A percentile compares a stretch with the other conserved stretches of the same genome.
Conservation (phyloP, 805 yeast species). For the Monosporozyma siamensis region DNA sequence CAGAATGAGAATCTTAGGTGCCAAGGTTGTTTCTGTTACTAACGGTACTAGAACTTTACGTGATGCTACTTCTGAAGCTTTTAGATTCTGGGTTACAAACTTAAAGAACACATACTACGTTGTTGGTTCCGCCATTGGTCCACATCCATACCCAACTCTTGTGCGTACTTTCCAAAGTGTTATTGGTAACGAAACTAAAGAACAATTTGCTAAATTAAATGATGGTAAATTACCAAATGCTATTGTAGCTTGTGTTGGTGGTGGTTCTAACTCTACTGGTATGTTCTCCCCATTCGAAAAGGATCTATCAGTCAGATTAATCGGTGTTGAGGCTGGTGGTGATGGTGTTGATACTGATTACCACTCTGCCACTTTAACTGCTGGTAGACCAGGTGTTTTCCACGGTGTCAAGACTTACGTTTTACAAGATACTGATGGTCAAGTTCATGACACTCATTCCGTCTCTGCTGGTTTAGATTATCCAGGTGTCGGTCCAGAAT, state of each 20-base stretch:
- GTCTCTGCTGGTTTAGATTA: conserved; percentile 97
- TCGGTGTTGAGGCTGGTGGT: conserved; percentile 99
- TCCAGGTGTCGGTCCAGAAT: conserved; percentile 99
- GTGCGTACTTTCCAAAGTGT: conserved; percentile 98
- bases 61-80: conserved; percentile 97
- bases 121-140: conserved; percentile 98
- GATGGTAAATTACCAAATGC: conserved; percentile 83
- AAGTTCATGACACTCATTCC: conserved; percentile 94
- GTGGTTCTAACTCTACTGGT: conserved; percentile 96
- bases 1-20: conserved; percentile 95
- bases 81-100: conserved; percentile 89
- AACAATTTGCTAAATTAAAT: conserved; percentile 74
- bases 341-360: conserved; percentile 82
- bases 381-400: conserved; percentile 92
- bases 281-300: conserved; percentile 90
- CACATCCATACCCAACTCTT: conserved; percentile 96
- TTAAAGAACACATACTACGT: conserved; percentile 83
- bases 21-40: conserved; percentile 85
- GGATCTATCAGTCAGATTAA: conserved; percentile 62
- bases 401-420: conserved; percentile 96
- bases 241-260: conserved; percentile 98
- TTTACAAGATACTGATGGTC: conserved; percentile 87
- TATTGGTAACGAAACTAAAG: conserved; percentile 89
- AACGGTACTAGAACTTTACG: conserved; percentile 94
- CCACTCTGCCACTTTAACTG: conserved; percentile 94